A percentile compares a stretch with the other conserved stretches of the same genome.
Conservation (phyloP, 2,329 filamentous ascomycete genomes). For the Talaromyces sp. region DNA sequence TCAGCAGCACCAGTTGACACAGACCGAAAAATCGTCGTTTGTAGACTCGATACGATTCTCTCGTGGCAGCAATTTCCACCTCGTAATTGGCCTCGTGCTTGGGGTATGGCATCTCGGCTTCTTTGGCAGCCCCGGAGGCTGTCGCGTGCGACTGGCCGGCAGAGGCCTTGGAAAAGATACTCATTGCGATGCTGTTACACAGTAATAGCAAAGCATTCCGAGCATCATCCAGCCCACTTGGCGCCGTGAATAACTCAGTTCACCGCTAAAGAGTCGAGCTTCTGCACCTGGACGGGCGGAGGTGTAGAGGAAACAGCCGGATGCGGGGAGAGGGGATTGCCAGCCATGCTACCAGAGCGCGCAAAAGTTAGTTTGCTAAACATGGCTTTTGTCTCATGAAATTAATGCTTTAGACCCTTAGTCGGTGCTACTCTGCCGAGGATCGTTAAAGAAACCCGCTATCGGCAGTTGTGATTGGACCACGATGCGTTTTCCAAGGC, state of each 20-base stretch:
- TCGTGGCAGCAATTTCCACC: neutral
- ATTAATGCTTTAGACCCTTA: neutral
- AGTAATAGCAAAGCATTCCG: neutral
- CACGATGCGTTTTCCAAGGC: neutral
- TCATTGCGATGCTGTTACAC: neutral
- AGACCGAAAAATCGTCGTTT: constrained; percentile 87
- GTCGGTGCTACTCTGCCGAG: neutral
- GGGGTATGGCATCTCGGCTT: neutral
- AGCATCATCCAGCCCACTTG: neutral
- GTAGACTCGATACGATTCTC: constrained; percentile 55
- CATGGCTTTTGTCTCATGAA: neutral
- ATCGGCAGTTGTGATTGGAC: neutral
- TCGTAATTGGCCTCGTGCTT: neutral
- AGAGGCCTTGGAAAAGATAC: neutral
- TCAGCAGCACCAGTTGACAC: constrained; percentile 75
- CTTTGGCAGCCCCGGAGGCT: neutral
- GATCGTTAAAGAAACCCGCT: neutral
- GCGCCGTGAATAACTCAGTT: neutral
- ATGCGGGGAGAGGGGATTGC: neutral
- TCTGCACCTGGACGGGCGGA: neutral
- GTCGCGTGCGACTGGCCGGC: neutral
- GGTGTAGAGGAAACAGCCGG: neutral
- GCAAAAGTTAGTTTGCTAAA: neutral
- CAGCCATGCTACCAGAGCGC: neutral
- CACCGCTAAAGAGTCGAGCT: neutral